phyloP scores from a whole-genome alignment of 768 basidiomycete species.

The Cyclocybe aegerita region DNA sequence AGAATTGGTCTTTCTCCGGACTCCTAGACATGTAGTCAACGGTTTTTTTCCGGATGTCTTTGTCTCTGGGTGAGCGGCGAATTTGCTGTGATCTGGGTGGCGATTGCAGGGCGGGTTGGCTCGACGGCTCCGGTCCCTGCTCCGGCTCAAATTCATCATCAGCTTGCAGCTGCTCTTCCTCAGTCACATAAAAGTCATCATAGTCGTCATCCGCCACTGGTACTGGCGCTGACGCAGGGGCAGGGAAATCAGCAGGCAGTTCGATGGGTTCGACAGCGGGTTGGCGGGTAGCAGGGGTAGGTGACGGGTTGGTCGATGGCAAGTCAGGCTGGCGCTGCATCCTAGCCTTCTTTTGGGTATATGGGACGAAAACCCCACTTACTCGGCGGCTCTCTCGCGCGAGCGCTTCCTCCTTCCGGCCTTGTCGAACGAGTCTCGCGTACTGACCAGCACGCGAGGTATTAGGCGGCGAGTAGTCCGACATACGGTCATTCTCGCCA shows the following conservation, averaged over 20 bases:
- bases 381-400: constrained; percentile 32
- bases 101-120: too few species aligned
- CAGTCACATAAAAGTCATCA: constrained; percentile 7
- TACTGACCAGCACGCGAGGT: constrained; percentile 24
- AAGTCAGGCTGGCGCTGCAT: background rate
- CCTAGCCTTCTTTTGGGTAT: constrained; percentile 4
- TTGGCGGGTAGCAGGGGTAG: background rate
- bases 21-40: too few species aligned
- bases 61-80: background rate
- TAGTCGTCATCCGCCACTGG: constrained; percentile 5
- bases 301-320: background rate
- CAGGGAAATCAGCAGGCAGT: background rate
- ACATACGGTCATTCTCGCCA: constrained; percentile 6
- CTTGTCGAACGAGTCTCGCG: constrained; percentile 30
- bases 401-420: constrained; percentile 33
- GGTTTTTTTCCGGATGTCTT: too few species aligned
- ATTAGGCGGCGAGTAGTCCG: constrained; percentile 20
- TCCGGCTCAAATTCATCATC: background rate
- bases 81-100: background rate
- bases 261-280: background rate
- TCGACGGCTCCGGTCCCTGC: background rate
- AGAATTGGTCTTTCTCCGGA: background rate
- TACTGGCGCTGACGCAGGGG: background rate
- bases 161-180: constrained; percentile 1
- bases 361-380: constrained; percentile 22